phyloP scores from a whole-genome alignment of 2,329 filamentous ascomycete species.

The Pseudocercospora crystallina region DNA sequence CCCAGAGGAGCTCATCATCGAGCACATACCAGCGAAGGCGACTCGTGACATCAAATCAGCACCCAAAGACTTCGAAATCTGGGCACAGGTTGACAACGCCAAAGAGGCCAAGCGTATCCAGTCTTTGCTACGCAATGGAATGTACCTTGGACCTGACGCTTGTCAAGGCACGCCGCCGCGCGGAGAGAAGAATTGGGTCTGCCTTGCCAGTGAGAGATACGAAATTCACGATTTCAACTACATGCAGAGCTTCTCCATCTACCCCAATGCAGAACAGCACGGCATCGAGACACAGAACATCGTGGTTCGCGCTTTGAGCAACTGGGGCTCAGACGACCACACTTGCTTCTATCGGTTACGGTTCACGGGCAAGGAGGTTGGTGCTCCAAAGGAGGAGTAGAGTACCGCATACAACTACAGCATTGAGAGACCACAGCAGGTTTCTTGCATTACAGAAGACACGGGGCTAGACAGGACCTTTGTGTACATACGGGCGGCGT shows the following conservation, averaged over 20 bases:
- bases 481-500: too few relatives aligned
- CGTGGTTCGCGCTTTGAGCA: conserved; percentile 42
- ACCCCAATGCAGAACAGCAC: conserved; percentile 24
- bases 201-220: conserved; percentile 43
- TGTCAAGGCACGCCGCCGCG: conserved; percentile 19
- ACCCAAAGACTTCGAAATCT: conserved; percentile 47
- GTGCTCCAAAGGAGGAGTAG: not conserved
- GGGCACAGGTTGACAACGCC: conserved; percentile 38
- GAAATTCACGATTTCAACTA: conserved; percentile 42
- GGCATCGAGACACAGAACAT: conserved; percentile 36
- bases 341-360: conserved; percentile 51
- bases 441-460: too few relatives aligned
- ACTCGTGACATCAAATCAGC: conserved; percentile 42
- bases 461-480: too few relatives aligned
- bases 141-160: conserved; percentile 9
- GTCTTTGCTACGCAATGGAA: not conserved
- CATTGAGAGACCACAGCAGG: too few relatives aligned
- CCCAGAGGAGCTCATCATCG: conserved; percentile 45
- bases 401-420: too few relatives aligned
- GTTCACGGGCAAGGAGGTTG: conserved; percentile 40
- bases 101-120: conserved; percentile 20
- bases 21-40: conserved; percentile 45
- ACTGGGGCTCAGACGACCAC: conserved; percentile 44
- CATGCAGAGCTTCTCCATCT: conserved; percentile 43
- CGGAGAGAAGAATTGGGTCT: conserved; percentile 35